Percentiles rank a stretch among this genome's conserved stretches.
These are phyloP conservation scores for Eucalyptus leucophloia DNA, from an alignment of 345 rosid species.

Conservation along the genomic window DNA sequence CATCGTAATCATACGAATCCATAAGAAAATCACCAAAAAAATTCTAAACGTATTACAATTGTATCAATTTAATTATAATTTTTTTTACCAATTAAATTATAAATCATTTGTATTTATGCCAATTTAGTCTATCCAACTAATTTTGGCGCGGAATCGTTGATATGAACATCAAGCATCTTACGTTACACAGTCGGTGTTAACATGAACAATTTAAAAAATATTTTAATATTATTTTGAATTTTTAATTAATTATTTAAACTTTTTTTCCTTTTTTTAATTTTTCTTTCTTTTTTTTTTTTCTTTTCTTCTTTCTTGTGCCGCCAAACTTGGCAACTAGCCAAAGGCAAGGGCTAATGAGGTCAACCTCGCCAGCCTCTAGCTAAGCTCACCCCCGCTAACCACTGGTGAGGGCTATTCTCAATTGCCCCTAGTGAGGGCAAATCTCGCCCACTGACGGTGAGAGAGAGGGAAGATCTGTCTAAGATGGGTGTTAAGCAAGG, in stretches of 20 bases:
- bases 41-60: fast-evolving
- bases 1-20: no score
- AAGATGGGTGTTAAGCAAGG: no score
- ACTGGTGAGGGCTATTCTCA: fast-evolving
- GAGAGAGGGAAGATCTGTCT: no score
- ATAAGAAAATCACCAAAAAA: no score
- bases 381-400: fast-evolving
- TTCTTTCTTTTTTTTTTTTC: fast-evolving
- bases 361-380: fast-evolving
- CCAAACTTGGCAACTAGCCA: fast-evolving
- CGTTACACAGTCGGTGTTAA: fast-evolving
- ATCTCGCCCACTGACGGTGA: fast-evolving
- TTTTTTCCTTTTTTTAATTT: no score
- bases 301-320: fast-evolving
- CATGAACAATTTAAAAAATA: fast-evolving
- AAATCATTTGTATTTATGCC: no score
- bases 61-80: no score
- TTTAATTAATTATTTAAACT: no score
- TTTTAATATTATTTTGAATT: no score
- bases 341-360: fast-evolving
- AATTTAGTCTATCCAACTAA: fast-evolving
- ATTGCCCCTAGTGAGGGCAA: fast-evolving
- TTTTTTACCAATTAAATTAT: no score
- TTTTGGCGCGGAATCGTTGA: fast-evolving
- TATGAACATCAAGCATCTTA: fast-evolving